A percentile compares a stretch with the other conserved stretches of the same genome.
Evolutionary conservation across 2,329 filamentous ascomycete genomes (phyloP).

Genomic region (Ophiocordyceps unilateralis): DNA sequence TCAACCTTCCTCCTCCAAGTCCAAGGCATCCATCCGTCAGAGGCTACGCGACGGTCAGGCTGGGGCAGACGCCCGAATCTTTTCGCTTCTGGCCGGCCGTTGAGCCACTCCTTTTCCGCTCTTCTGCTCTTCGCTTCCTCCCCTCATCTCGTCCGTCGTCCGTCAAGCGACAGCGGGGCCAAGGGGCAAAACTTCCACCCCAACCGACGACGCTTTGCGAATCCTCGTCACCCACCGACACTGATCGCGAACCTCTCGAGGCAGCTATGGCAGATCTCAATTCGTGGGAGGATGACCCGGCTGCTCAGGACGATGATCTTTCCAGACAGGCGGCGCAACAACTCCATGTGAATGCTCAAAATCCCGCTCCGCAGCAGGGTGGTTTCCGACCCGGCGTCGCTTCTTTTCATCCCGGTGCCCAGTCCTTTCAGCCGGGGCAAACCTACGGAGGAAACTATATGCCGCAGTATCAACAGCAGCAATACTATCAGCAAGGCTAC

Average conservation of each 20-base stretch:
- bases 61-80: slow-evolving; percentile 2
- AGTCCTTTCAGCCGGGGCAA: slow-evolving; percentile 57
- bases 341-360: slow-evolving; percentile 50
- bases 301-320: slow-evolving; percentile 62
- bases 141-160: neutral
- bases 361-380: slow-evolving; percentile 24
- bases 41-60: slow-evolving; percentile 4
- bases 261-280: slow-evolving; percentile 69
- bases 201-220: neutral
- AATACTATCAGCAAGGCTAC: slow-evolving; percentile 33
- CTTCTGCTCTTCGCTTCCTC: neutral
- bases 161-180: neutral
- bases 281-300: slow-evolving; percentile 84
- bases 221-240: neutral
- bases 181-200: neutral
- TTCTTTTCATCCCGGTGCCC: slow-evolving; percentile 57
- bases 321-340: slow-evolving; percentile 60
- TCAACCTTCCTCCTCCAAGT: slow-evolving; percentile 11
- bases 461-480: slow-evolving; percentile 36
- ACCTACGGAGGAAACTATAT: slow-evolving; percentile 40
- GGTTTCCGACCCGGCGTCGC: slow-evolving; percentile 34
- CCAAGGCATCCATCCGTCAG: slow-evolving; percentile 3
- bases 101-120: neutral
- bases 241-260: neutral
- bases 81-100: neutral